Evolutionary conservation across 352 stramenopile species (phyloP), one percentile per base, ranked within the genome.

Genomic region (Thalassiosira hispida): DNA sequence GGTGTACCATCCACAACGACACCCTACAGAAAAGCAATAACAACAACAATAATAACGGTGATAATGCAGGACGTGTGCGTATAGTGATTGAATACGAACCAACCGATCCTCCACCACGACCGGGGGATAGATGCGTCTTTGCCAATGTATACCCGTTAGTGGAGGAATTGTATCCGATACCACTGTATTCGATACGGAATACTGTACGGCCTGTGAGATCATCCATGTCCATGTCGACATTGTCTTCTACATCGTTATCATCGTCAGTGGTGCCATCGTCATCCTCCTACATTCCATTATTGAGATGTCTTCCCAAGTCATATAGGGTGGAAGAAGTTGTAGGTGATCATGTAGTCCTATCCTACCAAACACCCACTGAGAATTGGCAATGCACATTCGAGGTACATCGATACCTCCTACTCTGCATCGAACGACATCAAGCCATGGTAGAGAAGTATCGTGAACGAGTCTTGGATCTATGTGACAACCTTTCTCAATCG

Each of bases 61-160:
- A 59, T 16, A 20, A 44, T 4, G 35, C 40, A 18, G 76, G 73
- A 7, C 35, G 51, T 47, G 77, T 91, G 2, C 79, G 87, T 8
- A 66, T 93, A 16, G 76, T 90, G 18, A 89, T 84, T 44, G 88
- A 93, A 62, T 93, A 93, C 66, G 85, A 93, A 73, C 49, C 77
- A 0, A 85, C 62, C 25, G 83, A 92, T 70, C 27, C 75, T 14
- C 65, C 70, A 12, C 83, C 79, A 8, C 74, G 80, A 61, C 56
- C 59, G 18, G 79, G 82, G 18, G 88, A 93, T 70, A 66, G 73
- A n/a, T 88, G 85, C 42, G 51, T 81, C 20, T 91, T 93, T 68
- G 90, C 84, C 18, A 63, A 78, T 56, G 85, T 85, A 44, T 90
- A 83, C 47, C 20, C 73, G 42, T 55, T 84, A 0, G 61, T 46